Evolutionary conservation across 768 basidiomycete genomes (phyloP), one percentile per base, ranked within the genome.

Genomic region (Boletus reticulatus): DNA sequence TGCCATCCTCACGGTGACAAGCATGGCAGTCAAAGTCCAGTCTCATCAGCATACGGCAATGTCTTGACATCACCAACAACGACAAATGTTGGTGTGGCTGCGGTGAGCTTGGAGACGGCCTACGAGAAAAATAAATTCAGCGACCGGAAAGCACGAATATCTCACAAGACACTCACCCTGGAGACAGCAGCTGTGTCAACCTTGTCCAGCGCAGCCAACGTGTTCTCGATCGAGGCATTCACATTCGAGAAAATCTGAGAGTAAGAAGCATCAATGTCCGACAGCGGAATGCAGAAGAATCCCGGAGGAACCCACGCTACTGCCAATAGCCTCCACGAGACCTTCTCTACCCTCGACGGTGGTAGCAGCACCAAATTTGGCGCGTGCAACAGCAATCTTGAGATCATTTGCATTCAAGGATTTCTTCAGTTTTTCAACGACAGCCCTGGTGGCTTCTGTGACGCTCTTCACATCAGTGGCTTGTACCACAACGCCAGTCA

Each of bases 11-110:
- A 37, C 38, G 22, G 31, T 46, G 43, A 43, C 37, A 44, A 43
- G 43, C 27, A 16, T 16, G 36, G 42, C 36, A 45, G 3, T 82
- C 72, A 92, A 59, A 94, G 81, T 45, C 91, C 91, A 56, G 93
- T 73, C 71, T 92, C 91, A 66, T 94, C 92, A 62, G 85, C 82
- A 68, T 88, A 88, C 13, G 97, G 96, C 46, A 98, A 80, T 31
- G 81, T 67, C 63, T 78, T 74, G 61, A 85, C 74, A 67, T 96
- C 85, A 43, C 95, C 97, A 47, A 98, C 80, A 12, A 86, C 88
- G 39, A 98, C 92, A 61, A 80, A 92, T 24, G 93, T 94, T 19
- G 95, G 91, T 75, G 92, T 90, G 62, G 78, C 72, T 69, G 84
- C 82, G 67, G 90, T 72, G 43, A 96, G 80, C 37, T 81, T 72